These are phyloP conservation scores for Cylindrodendrum hubeiense DNA, from an alignment of 2,329 filamentous ascomycete genomes.

Conservation along the genomic window DNA sequence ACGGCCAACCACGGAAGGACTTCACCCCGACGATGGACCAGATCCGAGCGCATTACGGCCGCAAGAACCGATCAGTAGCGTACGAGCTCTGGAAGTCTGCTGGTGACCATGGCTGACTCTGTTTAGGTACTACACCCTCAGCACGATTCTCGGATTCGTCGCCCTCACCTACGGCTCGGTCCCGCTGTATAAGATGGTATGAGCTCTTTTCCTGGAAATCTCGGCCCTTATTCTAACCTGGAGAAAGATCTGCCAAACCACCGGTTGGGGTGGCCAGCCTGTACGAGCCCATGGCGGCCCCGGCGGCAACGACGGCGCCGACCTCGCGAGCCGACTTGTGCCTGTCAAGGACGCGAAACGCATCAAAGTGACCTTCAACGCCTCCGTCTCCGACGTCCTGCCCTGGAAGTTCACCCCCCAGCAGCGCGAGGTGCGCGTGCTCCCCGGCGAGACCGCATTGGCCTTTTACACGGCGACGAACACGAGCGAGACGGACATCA, in stretches of 20 bases:
- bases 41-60: constrained; percentile 72
- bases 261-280: constrained; percentile 93
- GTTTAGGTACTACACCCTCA: constrained; percentile 78
- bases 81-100: constrained; percentile 29
- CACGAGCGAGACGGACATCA: constrained; percentile 90
- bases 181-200: constrained; percentile 88
- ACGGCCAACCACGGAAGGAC: constrained; percentile 36
- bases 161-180: constrained; percentile 87
- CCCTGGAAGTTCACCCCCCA: constrained; percentile 98
- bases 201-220: constrained; percentile 12
- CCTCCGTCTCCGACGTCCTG: constrained; percentile 92
- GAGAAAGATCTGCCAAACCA: constrained; percentile 81
- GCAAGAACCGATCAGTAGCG: constrained; percentile 74
- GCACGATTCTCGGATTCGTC: constrained; percentile 82
- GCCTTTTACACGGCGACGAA: constrained; percentile 99
- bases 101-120: constrained; percentile 32
- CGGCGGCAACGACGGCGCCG: constrained; percentile 62
- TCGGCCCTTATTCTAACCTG: background rate
- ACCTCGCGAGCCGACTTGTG: constrained; percentile 81
- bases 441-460: constrained; percentile 95
- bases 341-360: constrained; percentile 86
- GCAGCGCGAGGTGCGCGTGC: constrained; percentile 93
- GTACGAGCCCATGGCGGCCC: constrained; percentile 77
- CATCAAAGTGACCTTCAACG: constrained; percentile 95
- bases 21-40: constrained; percentile 67